These are phyloP conservation scores for Rhodotorula mucilaginosa DNA, from an alignment of 1,284 basidiomycete genomes.

Conservation along the genomic window DNA sequence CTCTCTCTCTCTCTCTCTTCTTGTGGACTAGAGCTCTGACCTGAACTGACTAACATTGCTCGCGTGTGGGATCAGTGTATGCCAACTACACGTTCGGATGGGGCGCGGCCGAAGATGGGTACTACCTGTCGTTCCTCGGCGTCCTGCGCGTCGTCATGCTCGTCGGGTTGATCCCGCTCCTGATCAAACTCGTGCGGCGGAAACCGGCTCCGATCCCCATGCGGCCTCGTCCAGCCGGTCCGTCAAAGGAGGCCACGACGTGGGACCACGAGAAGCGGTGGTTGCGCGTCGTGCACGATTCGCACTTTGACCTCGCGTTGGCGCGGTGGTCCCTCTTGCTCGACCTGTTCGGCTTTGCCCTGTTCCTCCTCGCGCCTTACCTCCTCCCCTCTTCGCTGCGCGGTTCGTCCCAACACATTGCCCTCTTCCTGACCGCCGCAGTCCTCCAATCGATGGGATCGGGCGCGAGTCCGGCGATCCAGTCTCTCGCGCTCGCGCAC, in stretches of 20 bases:
- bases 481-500: constrained; percentile 65
- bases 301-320: constrained; percentile 40
- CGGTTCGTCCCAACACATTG: background rate
- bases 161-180: constrained; percentile 36
- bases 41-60: too few relatives aligned
- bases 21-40: too few relatives aligned
- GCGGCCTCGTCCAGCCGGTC: constrained; percentile 10
- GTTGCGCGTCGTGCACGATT: constrained; percentile 37
- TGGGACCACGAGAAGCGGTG: constrained; percentile 38
- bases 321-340: constrained; percentile 27
- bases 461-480: constrained; percentile 64
- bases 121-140: constrained; percentile 38
- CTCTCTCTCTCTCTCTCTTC: too few relatives aligned
- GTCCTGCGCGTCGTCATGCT: constrained; percentile 37
- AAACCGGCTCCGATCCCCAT: constrained; percentile 17
- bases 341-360: constrained; percentile 32
- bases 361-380: constrained; percentile 12
- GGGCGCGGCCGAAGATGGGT: constrained; percentile 34
- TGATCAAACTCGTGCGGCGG: constrained; percentile 27
- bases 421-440: constrained; percentile 55
- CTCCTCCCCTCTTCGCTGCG: constrained; percentile 4
- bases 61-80: constrained; percentile 12
- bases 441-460: constrained; percentile 57
- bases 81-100: constrained; percentile 36
- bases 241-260: background rate